Evolutionary conservation across 2,329 filamentous ascomycete species (phyloP).

Genomic region (Magnaporthiopsis rhizophila): DNA sequence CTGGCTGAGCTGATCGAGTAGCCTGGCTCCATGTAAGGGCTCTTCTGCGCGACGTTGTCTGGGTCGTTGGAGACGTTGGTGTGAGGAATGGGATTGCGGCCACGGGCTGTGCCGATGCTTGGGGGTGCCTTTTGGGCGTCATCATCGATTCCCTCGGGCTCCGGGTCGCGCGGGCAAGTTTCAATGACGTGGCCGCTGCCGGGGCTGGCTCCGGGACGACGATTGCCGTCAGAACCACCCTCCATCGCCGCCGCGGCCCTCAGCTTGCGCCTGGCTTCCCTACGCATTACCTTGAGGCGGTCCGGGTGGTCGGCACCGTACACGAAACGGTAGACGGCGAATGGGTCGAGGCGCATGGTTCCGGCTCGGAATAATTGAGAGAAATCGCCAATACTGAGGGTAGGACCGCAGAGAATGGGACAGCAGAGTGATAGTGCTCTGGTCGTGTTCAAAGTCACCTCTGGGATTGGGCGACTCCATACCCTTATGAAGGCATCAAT

Average conservation of each 20-base stretch:
- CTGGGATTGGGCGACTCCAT: too few species aligned
- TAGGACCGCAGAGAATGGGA: too few species aligned
- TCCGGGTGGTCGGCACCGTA: not conserved
- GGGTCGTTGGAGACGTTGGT: not conserved
- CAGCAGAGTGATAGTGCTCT: not conserved
- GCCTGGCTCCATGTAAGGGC: not conserved
- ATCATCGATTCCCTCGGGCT: not conserved
- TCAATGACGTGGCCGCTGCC: not conserved
- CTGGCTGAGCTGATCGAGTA: not conserved
- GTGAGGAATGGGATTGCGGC: not conserved
- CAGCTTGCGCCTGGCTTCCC: not conserved
- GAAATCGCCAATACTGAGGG: too few species aligned
- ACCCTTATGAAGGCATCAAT: not conserved
- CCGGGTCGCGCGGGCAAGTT: not conserved
- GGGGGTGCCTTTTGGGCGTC: too few species aligned
- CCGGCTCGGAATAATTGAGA: too few species aligned
- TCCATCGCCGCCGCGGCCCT: not conserved
- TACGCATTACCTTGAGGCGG: not conserved
- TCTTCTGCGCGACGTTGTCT: not conserved
- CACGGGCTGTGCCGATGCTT: too few species aligned
- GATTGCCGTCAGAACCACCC: too few species aligned
- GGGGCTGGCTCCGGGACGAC: too few species aligned
- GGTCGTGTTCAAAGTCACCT: not conserved
- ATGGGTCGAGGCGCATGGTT: not conserved
- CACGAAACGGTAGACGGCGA: not conserved